Evolutionary conservation across 75 land plant species (phyloP).

Genomic region (Ceratopteris richardii): DNA sequence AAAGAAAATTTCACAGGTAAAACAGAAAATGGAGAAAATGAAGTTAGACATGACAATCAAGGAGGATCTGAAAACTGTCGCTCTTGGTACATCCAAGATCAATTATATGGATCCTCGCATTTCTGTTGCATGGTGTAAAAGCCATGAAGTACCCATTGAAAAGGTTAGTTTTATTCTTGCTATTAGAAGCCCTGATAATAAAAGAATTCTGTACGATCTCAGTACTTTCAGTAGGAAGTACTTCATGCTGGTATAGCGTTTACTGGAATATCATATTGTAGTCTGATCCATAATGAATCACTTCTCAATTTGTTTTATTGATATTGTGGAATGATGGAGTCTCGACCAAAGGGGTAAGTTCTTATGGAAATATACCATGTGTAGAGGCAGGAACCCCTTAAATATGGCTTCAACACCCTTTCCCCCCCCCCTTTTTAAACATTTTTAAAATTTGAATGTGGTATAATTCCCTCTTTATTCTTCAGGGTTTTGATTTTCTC

Average conservation of each 20-base stretch:
- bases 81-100: constrained; percentile 95
- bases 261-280: not conserved
- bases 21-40: constrained; percentile 77
- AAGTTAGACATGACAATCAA: constrained; percentile 63
- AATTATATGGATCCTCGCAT: constrained; percentile 98
- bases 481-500: too few species aligned
- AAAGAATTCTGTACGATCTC: not conserved
- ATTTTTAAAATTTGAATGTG: too few species aligned
- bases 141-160: constrained; percentile 97
- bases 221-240: not conserved
- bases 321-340: not conserved
- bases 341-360: too few species aligned
- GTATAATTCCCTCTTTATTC: too few species aligned
- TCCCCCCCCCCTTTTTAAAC: too few species aligned
- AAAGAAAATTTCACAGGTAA: constrained; percentile 71
- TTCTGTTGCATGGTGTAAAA: constrained; percentile 98
- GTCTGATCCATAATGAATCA: not conserved
- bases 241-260: not conserved
- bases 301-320: not conserved
- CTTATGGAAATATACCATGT: too few species aligned
- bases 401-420: too few species aligned
- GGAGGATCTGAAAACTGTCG: constrained; percentile 92
- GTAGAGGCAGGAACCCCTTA: too few species aligned
- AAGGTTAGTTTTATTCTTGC: constrained; percentile 50
- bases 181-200: not conserved